Base-by-base conservation (phyloP, 2,329 filamentous ascomycete species). In the Calonectria henricotiae region DNA sequence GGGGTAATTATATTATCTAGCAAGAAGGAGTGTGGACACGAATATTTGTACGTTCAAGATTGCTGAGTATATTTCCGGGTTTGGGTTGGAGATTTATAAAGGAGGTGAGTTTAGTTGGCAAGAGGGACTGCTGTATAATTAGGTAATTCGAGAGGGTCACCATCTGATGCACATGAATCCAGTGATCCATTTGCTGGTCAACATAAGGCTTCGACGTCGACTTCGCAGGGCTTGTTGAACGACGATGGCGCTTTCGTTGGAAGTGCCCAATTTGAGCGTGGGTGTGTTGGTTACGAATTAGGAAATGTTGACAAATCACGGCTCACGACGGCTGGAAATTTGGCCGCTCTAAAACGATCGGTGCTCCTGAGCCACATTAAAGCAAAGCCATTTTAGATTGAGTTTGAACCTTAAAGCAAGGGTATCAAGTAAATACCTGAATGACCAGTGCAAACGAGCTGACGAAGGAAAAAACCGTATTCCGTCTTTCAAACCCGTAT, bases 321-420 rank as follows among this genome's bases (percentile, higher is more conserved):
- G 54, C 62, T 68, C 62, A 49, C 43, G 43, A 49, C 62, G 69
- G 61, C 66, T 65, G 66, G 49, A 43, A 35, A 47, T 71, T 58
- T 58, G 35, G 51, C 20, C 51, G 23, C 6, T 25, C 20, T 15
- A 25, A 39, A 54, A 35, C 20, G 12, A 39, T 35, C 12, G 20
- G 51, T 54, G 49, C 4, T 54, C n/a, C 27, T 54, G 30, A n/a
- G n/a, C 39, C 51, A 17, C 51, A 37, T 25, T 39, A 23, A 25
- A 58, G 30, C 17, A 25, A 58, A 58, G 8, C 25, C 51, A 55
- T 8, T 35, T 9, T 39, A 58, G 32, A 23, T 39, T 37, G 51
- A 6, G 7, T 37, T 27, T 58, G 37, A 58, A 58, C 35, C 7
- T 58, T 25, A 58, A 39, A 25, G 39, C 20, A 58, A 58, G 20